These are phyloP conservation scores for Fraxinus anomala DNA, from an alignment of 257 asterid genomes.

Conservation along the genomic window DNA sequence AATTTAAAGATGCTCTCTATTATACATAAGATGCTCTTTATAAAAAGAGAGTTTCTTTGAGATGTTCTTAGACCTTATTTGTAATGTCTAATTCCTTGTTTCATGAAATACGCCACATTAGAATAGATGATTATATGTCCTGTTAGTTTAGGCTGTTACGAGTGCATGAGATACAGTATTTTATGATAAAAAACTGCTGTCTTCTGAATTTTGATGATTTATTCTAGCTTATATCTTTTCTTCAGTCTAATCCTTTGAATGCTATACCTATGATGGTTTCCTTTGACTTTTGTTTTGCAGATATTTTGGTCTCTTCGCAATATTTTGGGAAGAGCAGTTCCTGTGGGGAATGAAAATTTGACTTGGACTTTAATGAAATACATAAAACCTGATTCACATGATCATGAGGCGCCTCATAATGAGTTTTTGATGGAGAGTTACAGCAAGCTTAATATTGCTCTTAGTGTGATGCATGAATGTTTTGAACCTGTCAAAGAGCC, in stretches of 20 bases:
- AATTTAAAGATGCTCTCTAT: too few species aligned
- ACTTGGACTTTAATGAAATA: slow-evolving; percentile 74
- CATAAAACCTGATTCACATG: slow-evolving; percentile 37
- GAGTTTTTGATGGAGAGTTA: slow-evolving; percentile 49
- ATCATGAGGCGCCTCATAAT: slow-evolving; percentile 32
- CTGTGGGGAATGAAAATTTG: slow-evolving; percentile 55
- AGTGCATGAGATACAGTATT: slow-evolving; percentile 8
- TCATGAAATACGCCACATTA: not conserved
- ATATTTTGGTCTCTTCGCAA: slow-evolving; percentile 57
- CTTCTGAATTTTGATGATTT: slow-evolving; percentile 10
- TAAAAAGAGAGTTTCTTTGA: too few species aligned
- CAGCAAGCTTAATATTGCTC: slow-evolving; percentile 76
- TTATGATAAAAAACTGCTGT: not conserved
- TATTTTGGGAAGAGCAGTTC: slow-evolving; percentile 58
- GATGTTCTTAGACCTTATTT: not conserved
- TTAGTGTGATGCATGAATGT: slow-evolving; percentile 84
- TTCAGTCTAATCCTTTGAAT: not conserved
- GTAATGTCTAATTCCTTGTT: slow-evolving; percentile 15
- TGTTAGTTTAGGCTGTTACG: not conserved
- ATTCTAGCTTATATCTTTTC: not conserved
- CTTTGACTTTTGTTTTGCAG: slow-evolving; percentile 41
- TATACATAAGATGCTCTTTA: too few species aligned
- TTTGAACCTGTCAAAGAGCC: slow-evolving; percentile 82
- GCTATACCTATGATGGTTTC: not conserved
- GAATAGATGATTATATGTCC: not conserved